Evolutionary conservation across 495 filamentous ascomycete species (phyloP).

Genomic region (Poronia punctata): DNA sequence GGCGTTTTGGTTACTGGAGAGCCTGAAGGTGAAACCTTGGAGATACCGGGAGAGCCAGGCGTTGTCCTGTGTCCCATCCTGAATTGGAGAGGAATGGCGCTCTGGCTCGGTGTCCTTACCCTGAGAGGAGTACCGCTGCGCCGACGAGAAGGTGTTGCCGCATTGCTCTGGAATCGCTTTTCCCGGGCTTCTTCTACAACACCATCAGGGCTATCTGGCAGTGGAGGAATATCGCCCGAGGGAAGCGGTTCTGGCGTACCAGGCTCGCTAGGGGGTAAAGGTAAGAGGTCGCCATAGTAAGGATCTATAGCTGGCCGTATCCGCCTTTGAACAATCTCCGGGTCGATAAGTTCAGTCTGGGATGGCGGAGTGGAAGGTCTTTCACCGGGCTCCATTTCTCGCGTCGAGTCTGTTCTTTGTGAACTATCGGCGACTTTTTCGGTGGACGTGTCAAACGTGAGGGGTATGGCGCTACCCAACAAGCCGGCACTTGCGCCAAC

Average conservation of each 20-base stretch:
- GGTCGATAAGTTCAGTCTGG: slow-evolving; percentile 37
- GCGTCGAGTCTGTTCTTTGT: slow-evolving; percentile 16
- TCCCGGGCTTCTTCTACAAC: slow-evolving; percentile 36
- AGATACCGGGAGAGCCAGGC: slow-evolving; percentile 34
- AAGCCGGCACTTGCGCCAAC: slow-evolving; percentile 55
- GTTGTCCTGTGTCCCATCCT: slow-evolving; percentile 36
- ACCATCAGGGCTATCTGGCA: slow-evolving; percentile 47
- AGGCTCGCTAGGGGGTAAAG: slow-evolving; percentile 46
- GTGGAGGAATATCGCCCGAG: slow-evolving; percentile 32
- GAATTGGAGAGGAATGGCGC: slow-evolving; percentile 45
- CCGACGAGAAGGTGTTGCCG: slow-evolving; percentile 28
- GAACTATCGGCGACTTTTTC: slow-evolving; percentile 36
- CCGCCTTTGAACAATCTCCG: slow-evolving; percentile 42
- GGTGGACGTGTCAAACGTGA: slow-evolving; percentile 35
- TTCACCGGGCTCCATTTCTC: slow-evolving; percentile 9
- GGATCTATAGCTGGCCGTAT: slow-evolving; percentile 53
- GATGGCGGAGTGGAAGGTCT: slow-evolving; percentile 18
- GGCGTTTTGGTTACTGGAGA: slow-evolving; percentile 26
- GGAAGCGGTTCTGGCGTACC: slow-evolving; percentile 31
- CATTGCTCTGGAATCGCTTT: slow-evolving; percentile 14
- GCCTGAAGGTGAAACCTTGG: slow-evolving; percentile 29
- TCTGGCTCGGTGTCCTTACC: slow-evolving; percentile 41
- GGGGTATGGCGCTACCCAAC: slow-evolving; percentile 36
- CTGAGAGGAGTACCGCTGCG: slow-evolving; percentile 30
- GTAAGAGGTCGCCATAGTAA: slow-evolving; percentile 47